Base-by-base conservation (phyloP, 495 filamentous ascomycete genomes). In the Patellaria atrata region DNA sequence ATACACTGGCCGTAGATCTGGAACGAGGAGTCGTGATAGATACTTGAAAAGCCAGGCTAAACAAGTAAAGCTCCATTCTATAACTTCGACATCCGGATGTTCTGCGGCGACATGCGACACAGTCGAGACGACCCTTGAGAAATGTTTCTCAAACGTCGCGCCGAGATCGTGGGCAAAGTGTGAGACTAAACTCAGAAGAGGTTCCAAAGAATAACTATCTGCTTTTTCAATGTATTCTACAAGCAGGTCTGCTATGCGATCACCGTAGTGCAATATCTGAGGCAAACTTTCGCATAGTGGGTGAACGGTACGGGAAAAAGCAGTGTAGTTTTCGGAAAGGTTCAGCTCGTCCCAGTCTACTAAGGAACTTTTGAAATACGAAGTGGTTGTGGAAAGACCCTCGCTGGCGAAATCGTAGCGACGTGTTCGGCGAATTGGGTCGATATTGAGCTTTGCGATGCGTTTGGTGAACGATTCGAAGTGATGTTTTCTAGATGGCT, bases 21-120 rank as follows among this genome's bases (percentile, higher is more conserved):
- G 77, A 0, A 82, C 79, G 15, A 99, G 52, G 5, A 94, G 65
- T 27, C 80, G 71, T 3, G 84, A 87, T 13, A 99, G 70, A 47
- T 92, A 96, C 51, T 96, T 99, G 69, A 96, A 91, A 12, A 94
- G 70, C 70, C 91, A 94, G 41, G 89, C 83, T 10, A 99, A 67
- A 47, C 82, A 85, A 28, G 73, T 83, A 53, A 99, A 96, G 37
- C 83, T 86, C 91, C 89, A 96, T 60, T 99, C 85, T 22, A 91
- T 77, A 11, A 83, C 81, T 43, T 87, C 83, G 20, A 82, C 67
- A 43, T 74, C 71, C 1, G 59, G 41, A 46, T 79, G 68, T 30
- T 64, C 70, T 15, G 71, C 70, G 22, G 77, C 75, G 22, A 82
- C 51, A 3, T 65, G 68, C 4, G 67, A 58, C 24, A 96, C 70